phyloP scores from a whole-genome alignment of 768 basidiomycete genomes.

The Xerocomellus amylosporus region DNA sequence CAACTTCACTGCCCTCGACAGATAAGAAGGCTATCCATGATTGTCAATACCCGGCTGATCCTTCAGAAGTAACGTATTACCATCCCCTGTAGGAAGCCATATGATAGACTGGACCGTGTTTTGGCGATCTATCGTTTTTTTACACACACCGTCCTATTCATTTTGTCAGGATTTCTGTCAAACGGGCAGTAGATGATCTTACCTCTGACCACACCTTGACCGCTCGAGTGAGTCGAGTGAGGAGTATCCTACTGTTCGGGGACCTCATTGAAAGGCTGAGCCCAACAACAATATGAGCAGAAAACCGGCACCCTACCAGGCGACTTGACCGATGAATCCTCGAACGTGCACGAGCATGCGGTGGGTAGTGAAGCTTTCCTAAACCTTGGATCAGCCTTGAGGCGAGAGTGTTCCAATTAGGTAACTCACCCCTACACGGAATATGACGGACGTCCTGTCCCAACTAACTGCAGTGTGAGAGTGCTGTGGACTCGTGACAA shows the following conservation, averaged over 20 bases:
- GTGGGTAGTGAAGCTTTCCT: conserved; percentile 45
- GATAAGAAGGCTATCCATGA: conserved; percentile 45
- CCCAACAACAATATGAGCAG: background rate
- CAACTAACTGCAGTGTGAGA: conserved; percentile 34
- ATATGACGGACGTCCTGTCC: conserved; percentile 51
- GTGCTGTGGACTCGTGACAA: background rate
- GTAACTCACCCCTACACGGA: conserved; percentile 43
- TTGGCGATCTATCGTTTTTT: conserved; percentile 47
- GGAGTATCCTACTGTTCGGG: conserved; percentile 42
- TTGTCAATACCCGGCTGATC: conserved; percentile 12
- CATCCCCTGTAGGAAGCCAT: conserved; percentile 50
- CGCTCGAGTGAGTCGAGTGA: conserved; percentile 48
- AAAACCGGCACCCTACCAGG: conserved; percentile 36
- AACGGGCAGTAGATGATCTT: conserved; percentile 8
- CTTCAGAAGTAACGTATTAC: conserved; percentile 25
- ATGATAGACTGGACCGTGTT: conserved; percentile 47
- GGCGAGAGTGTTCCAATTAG: conserved; percentile 1
- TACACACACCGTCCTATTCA: conserved; percentile 48
- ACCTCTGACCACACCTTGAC: conserved; percentile 56
- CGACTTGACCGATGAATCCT: conserved; percentile 55
- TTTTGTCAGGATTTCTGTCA: conserved; percentile 7
- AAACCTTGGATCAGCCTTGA: conserved; percentile 14
- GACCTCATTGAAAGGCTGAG: conserved; percentile 36
- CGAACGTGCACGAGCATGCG: conserved; percentile 49
- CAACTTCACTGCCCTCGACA: conserved; percentile 47